These are phyloP conservation scores for Phialophora expanda DNA, from an alignment of 2,329 filamentous ascomycete genomes.

Conservation along the genomic window DNA sequence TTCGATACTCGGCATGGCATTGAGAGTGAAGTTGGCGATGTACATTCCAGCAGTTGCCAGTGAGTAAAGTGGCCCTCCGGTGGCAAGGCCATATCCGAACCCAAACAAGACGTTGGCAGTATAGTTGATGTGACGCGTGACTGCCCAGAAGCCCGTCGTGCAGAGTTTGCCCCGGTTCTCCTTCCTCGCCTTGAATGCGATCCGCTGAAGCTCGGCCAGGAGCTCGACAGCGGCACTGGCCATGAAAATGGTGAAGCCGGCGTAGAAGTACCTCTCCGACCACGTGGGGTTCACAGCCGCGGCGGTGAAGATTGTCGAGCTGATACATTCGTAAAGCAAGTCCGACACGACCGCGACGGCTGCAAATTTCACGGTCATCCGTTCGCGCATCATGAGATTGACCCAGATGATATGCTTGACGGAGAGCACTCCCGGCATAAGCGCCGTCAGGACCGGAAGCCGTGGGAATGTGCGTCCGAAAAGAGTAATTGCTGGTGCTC, in stretches of 20 bases:
- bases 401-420: slow-evolving; percentile 18
- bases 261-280: slow-evolving; percentile 15
- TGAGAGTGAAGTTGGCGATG: slow-evolving; percentile 1
- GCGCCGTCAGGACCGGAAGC: slow-evolving; percentile 6
- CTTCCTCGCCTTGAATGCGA: slow-evolving; percentile 10
- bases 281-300: slow-evolving; percentile 20
- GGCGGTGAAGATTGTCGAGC: slow-evolving; percentile 14
- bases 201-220: slow-evolving; percentile 15
- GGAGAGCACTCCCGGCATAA: slow-evolving; percentile 16
- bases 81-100: slow-evolving; percentile 19
- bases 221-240: slow-evolving; percentile 8
- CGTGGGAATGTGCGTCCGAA: slow-evolving; percentile 11
- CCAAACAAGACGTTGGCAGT: slow-evolving; percentile 23
- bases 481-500: slow-evolving; percentile 4
- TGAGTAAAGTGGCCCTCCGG: slow-evolving; percentile 12
- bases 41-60: slow-evolving; percentile 16
- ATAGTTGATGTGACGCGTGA: slow-evolving; percentile 24
- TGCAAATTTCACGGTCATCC: slow-evolving; percentile 13
- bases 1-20: slow-evolving; percentile 21
- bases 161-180: slow-evolving; percentile 18
- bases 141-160: slow-evolving; percentile 21
- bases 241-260: slow-evolving; percentile 16
- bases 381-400: slow-evolving; percentile 17
- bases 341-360: slow-evolving; percentile 14
- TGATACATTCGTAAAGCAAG: slow-evolving; percentile 14